Percentiles rank a stretch among this genome's conserved stretches.
phyloP scores from a whole-genome alignment of 2,329 filamentous ascomycete species.

The Dothideomycetes sp. region DNA sequence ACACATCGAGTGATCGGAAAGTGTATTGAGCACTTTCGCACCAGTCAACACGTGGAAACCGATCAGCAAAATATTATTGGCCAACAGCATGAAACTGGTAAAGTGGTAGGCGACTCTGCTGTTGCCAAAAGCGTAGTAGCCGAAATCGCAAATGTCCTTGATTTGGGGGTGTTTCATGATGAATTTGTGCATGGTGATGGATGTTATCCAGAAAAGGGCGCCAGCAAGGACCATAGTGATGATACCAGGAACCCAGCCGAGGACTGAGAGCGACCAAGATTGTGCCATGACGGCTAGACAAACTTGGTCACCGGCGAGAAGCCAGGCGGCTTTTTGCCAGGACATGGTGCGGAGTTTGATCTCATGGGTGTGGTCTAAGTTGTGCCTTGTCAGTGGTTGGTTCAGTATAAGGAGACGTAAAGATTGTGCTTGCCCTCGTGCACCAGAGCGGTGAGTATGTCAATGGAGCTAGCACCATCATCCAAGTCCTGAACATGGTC shows the following conservation, averaged over 20 bases:
- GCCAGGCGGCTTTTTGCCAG: slow-evolving; percentile 44
- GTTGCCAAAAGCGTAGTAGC: slow-evolving; percentile 39
- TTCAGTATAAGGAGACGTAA: background rate
- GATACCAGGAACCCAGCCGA: slow-evolving; percentile 40
- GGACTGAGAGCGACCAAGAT: slow-evolving; percentile 41
- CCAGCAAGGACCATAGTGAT: slow-evolving; percentile 40
- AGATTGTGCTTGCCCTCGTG: slow-evolving; percentile 36
- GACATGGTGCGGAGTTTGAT: slow-evolving; percentile 46
- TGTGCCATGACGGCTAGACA: slow-evolving; percentile 46
- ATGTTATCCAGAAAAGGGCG: slow-evolving; percentile 41
- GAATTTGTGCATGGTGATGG: slow-evolving; percentile 43
- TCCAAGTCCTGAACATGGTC: slow-evolving; percentile 8
- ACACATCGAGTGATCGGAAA: slow-evolving; percentile 40
- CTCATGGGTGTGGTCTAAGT: slow-evolving; percentile 40
- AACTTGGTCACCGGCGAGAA: slow-evolving; percentile 41
- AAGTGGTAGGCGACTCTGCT: slow-evolving; percentile 37
- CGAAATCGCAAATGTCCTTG: slow-evolving; percentile 43
- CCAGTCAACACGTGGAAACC: slow-evolving; percentile 44
- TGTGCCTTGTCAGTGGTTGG: background rate
- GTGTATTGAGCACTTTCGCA: slow-evolving; percentile 41
- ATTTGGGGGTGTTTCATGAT: slow-evolving; percentile 46
- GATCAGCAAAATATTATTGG: slow-evolving; percentile 44
- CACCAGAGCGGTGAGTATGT: slow-evolving; percentile 21
- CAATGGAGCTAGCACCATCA: slow-evolving; percentile 18
- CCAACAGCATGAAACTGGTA: slow-evolving; percentile 39